These are phyloP conservation scores for thale cress (Arabidopsis thaliana) DNA, from an alignment of 345 rosid genomes.

Conservation along the genomic window TAIR10.1 NC_003071.7:874001-874500, in stretches of 20 bases:
- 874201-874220: conserved; percentile 90
- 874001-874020: conserved; percentile 78
- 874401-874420: neutral
- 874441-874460: conserved; percentile 75
- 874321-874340: conserved; percentile 58
- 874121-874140: neutral
- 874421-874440: neutral
- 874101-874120: neutral
- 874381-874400: neutral
- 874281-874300: conserved; percentile 67
- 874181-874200: conserved; percentile 71
- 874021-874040: conserved; percentile 67
- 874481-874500: conserved; percentile 64
- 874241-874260: conserved; percentile 97
- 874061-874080: neutral
- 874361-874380: conserved; percentile 53
- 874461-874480: conserved; percentile 54
- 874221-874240: conserved; percentile 58
- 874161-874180: conserved; percentile 62
- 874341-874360: conserved; percentile 56
- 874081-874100: too few relatives aligned
- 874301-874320: conserved; percentile 66
- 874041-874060: conserved; percentile 64
- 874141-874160: conserved; percentile 27
- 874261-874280: conserved; percentile 96